phyloP scores from a whole-genome alignment of 1,284 basidiomycete species.

The Cutaneotrichosporon sp. region DNA sequence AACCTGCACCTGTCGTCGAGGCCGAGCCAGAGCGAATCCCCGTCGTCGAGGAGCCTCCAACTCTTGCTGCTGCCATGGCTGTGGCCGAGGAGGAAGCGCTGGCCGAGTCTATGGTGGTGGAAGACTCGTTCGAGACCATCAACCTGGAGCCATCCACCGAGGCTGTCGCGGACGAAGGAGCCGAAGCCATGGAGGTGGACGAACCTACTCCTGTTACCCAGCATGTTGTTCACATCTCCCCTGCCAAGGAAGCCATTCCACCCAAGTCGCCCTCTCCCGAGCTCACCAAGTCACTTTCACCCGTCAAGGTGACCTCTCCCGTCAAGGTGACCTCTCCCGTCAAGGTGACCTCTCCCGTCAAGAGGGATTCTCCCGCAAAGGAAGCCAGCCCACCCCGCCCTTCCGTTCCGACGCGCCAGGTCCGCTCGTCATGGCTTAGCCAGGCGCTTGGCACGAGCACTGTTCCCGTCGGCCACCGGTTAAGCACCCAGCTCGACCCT shows the following conservation, averaged over 20 bases:
- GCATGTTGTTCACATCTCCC: not conserved
- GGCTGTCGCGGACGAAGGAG: not conserved
- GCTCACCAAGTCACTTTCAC: conserved; percentile 3
- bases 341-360: conserved; percentile 7
- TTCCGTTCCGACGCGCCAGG: conserved; percentile 32
- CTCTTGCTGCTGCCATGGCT: not conserved
- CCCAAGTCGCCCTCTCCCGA: conserved; percentile 3
- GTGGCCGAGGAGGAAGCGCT: conserved; percentile 1
- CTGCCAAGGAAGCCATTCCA: not conserved
- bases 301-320: conserved; percentile 8
- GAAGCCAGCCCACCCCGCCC: conserved; percentile 3
- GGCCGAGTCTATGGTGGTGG: conserved; percentile 10
- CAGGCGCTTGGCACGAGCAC: conserved; percentile 45
- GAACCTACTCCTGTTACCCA: conserved; percentile 2
- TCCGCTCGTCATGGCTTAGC: conserved; percentile 49
- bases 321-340: conserved; percentile 9
- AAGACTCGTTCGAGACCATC: conserved; percentile 12
- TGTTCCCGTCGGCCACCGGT: conserved; percentile 13
- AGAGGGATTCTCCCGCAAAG: conserved; percentile 12
- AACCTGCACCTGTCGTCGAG: conserved; percentile 8
- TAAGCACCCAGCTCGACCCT: conserved; percentile 17
- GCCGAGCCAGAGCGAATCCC: conserved; percentile 3
- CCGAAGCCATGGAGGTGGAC: not conserved
- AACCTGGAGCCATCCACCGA: conserved; percentile 1
- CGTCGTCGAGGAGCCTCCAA: not conserved